A percentile compares a stretch with the other conserved stretches of the same genome.
These are phyloP conservation scores for Amanita pseudoporphyria DNA, from an alignment of 768 basidiomycete species.

Conservation along the genomic window DNA sequence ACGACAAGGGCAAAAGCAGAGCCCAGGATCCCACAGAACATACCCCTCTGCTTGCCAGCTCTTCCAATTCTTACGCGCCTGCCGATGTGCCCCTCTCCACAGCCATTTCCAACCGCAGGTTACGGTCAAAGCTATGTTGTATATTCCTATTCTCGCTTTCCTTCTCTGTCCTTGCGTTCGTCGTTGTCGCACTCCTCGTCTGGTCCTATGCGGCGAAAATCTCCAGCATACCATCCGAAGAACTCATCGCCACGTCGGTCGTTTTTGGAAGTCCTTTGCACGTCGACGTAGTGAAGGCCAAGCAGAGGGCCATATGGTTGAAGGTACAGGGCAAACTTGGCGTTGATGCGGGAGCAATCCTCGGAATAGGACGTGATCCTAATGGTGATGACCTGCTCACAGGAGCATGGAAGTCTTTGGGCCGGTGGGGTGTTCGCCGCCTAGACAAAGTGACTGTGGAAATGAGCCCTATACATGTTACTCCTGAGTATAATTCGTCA, in stretches of 20 bases:
- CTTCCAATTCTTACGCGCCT: conserved; percentile 24
- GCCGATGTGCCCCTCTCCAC: conserved; percentile 15
- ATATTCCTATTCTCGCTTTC: conserved; percentile 53
- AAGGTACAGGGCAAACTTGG: conserved; percentile 48
- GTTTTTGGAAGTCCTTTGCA: conserved; percentile 51
- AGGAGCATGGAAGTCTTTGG: conserved; percentile 55
- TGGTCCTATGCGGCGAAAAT: conserved; percentile 59
- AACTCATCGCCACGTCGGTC: conserved; percentile 45
- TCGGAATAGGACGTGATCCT: conserved; percentile 41
- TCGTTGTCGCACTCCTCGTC: conserved; percentile 40
- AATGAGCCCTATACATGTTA: conserved; percentile 40
- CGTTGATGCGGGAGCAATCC: conserved; percentile 53
- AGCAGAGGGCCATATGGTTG: conserved; percentile 50
- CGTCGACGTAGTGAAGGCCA: conserved; percentile 50
- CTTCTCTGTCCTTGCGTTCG: conserved; percentile 35
- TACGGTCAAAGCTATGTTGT: conserved; percentile 27
- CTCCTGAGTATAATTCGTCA: conserved; percentile 30
- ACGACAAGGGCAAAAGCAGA: conserved; percentile 48
- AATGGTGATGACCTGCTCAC: conserved; percentile 33
- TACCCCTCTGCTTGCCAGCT: conserved; percentile 41
- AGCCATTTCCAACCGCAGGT: conserved; percentile 18
- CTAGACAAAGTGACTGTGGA: conserved; percentile 49
- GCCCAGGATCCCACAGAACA: conserved; percentile 38
- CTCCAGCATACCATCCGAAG: conserved; percentile 43
- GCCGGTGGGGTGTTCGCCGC: conserved; percentile 53